phyloP scores from a whole-genome alignment of 2,329 filamentous ascomycete species.

The Trichoderma polysporum region DNA sequence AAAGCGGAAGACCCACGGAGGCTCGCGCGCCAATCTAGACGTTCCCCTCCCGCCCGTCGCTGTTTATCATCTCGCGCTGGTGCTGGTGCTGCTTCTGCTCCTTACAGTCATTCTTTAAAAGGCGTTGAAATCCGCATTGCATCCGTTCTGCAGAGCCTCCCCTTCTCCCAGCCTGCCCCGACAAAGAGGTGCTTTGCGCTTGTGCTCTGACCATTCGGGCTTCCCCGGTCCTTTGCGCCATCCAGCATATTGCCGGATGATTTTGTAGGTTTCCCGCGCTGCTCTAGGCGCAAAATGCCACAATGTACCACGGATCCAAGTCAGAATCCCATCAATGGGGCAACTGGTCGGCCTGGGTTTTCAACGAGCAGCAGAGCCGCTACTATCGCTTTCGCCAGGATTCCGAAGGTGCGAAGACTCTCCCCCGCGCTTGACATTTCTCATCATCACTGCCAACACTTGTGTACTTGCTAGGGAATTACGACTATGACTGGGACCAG shows the following conservation, averaged over 20 bases:
- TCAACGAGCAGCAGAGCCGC: conserved; percentile 23
- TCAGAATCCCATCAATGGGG: conserved; percentile 30
- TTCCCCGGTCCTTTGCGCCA: conserved; percentile 17
- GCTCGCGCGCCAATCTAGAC: conserved; percentile 21
- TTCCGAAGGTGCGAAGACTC: conserved; percentile 25
- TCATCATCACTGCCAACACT: conserved; percentile 11
- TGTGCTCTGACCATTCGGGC: conserved; percentile 7
- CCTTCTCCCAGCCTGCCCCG: conserved; percentile 19
- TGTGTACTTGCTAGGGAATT: conserved; percentile 20
- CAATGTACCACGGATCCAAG: conserved; percentile 32
- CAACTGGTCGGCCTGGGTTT: conserved; percentile 31
- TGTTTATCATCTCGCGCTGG: conserved; percentile 23
- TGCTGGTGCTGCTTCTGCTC: not conserved
- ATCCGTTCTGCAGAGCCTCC: conserved; percentile 22
- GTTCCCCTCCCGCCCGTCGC: conserved; percentile 22
- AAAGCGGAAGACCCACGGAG: conserved; percentile 22
- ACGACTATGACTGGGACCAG: conserved; percentile 26
- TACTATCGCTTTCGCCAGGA: conserved; percentile 32
- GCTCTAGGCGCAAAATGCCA: conserved; percentile 29
- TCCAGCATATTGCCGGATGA: conserved; percentile 21
- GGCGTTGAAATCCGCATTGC: conserved; percentile 17
- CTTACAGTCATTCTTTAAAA: conserved; percentile 13
- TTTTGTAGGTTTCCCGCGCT: conserved; percentile 22
- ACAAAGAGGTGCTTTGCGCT: conserved; percentile 17
- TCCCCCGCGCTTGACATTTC: conserved; percentile 9